Percentiles rank a stretch among this genome's conserved stretches.
Conservation (phyloP, 306 rosid genomes). For the Comarum palustre region DNA sequence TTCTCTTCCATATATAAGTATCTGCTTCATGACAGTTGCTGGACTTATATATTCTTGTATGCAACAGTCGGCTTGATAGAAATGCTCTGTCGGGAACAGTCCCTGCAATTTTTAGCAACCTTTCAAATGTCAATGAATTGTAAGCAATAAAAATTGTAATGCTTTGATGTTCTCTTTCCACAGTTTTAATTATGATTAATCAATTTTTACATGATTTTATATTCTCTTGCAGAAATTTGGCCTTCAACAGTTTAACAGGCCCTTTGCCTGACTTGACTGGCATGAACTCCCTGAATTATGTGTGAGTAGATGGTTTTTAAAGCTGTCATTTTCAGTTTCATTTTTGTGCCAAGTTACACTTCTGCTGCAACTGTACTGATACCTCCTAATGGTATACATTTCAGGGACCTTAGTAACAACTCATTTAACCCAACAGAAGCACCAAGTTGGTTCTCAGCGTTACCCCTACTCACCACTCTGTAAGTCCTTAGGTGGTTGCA, state of each 20-base stretch:
- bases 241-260: conserved; percentile 57
- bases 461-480: conserved; percentile 74
- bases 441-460: conserved; percentile 69
- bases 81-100: conserved; percentile 62
- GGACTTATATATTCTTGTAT: conserved; percentile 25
- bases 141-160: conserved; percentile 37
- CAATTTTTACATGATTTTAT: conserved; percentile 8
- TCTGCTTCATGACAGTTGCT: conserved; percentile 6
- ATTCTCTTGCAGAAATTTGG: conserved; percentile 62
- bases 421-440: conserved; percentile 61
- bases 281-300: conserved; percentile 62
- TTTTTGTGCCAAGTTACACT: conserved; percentile 9
- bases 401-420: conserved; percentile 89
- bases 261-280: conserved; percentile 64
- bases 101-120: conserved; percentile 66
- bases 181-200: conserved; percentile 8
- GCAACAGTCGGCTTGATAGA: conserved; percentile 88
- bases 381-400: conserved; percentile 16
- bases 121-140: conserved; percentile 65
- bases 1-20: background rate
- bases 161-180: background rate
- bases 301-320: conserved; percentile 50
- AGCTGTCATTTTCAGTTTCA: conserved; percentile 16
- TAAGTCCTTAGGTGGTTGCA: conserved; percentile 42
- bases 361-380: conserved; percentile 15